phyloP scores from a whole-genome alignment of 768 basidiomycete species.

The Termitomyces sp. region DNA sequence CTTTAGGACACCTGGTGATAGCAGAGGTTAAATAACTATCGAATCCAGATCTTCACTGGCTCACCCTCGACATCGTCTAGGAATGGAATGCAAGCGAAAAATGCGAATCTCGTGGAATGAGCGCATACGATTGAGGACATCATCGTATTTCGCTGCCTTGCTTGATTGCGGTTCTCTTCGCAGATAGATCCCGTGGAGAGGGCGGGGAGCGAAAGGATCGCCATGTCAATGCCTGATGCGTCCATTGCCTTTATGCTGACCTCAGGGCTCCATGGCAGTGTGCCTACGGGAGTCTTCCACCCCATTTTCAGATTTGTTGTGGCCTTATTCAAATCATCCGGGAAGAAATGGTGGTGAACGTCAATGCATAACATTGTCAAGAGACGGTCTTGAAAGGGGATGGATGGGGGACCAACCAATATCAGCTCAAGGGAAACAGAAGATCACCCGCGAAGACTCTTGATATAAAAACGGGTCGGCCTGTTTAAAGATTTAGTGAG shows the following conservation, averaged over 20 bases:
- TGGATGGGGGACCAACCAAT: neutral
- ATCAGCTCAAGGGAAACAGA: neutral
- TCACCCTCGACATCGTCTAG: conserved; percentile 60
- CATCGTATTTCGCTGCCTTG: conserved; percentile 44
- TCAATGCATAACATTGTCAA: conserved; percentile 41
- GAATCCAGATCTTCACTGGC: neutral
- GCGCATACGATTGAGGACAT: conserved; percentile 43
- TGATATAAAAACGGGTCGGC: no score
- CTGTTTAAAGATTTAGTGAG: no score
- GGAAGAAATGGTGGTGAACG: conserved; percentile 77
- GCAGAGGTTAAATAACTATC: neutral
- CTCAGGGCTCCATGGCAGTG: conserved; percentile 62
- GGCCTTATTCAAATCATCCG: conserved; percentile 45
- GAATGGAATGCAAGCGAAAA: conserved; percentile 64
- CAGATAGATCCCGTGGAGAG: conserved; percentile 35
- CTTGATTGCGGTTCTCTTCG: conserved; percentile 34
- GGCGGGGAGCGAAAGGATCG: conserved; percentile 68
- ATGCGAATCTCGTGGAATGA: conserved; percentile 59
- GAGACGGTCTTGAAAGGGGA: neutral
- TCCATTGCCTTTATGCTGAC: conserved; percentile 65
- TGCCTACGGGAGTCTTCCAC: conserved; percentile 59
- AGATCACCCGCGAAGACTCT: no score
- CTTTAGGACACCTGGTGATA: conserved; percentile 42
- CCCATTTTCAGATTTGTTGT: conserved; percentile 44
- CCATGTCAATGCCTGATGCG: conserved; percentile 46